Conservation (phyloP, 352 stramenopile genomes). For the Globisporangium middletonii region DNA sequence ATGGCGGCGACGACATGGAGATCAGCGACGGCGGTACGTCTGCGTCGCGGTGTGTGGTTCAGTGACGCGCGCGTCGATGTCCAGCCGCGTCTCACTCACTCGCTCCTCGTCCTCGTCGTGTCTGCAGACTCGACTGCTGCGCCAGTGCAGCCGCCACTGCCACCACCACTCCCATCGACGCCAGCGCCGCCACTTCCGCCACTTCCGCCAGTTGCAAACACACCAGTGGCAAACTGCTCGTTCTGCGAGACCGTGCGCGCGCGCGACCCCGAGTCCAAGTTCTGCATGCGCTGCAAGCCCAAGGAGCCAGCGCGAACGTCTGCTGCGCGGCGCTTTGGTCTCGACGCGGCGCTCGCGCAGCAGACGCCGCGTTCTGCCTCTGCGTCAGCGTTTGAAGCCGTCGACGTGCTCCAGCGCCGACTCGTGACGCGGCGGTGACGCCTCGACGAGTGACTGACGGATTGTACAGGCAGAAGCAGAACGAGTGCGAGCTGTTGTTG, state of each 20-base stretch:
- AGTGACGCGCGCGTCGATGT: neutral
- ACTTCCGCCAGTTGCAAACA: neutral
- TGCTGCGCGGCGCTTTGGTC: neutral
- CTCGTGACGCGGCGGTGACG: constrained; percentile 7
- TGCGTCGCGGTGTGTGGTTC: no score
- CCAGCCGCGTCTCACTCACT: neutral
- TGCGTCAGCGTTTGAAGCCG: constrained; percentile 3
- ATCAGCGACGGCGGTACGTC: constrained; percentile 14
- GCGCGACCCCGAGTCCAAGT: constrained; percentile 7
- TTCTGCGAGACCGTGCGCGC: constrained; percentile 12
- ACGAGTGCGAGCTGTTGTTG: no score
- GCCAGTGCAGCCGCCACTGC: neutral
- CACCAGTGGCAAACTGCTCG: neutral
- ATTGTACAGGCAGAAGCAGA: no score
- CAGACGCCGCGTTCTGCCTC: neutral
- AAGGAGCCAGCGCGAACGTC: constrained; percentile 3
- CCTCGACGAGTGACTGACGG: no score
- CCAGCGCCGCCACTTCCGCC: neutral
- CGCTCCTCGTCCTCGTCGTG: neutral
- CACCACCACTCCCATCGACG: no score
- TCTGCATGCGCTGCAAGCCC: constrained; percentile 12
- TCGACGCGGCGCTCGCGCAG: neutral
- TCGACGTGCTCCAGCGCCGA: constrained; percentile 3
- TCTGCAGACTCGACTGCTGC: neutral
- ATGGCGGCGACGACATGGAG: constrained; percentile 12